Base-by-base conservation (phyloP, 1,284 basidiomycete genomes). In the Gymnopus androsaceus region DNA sequence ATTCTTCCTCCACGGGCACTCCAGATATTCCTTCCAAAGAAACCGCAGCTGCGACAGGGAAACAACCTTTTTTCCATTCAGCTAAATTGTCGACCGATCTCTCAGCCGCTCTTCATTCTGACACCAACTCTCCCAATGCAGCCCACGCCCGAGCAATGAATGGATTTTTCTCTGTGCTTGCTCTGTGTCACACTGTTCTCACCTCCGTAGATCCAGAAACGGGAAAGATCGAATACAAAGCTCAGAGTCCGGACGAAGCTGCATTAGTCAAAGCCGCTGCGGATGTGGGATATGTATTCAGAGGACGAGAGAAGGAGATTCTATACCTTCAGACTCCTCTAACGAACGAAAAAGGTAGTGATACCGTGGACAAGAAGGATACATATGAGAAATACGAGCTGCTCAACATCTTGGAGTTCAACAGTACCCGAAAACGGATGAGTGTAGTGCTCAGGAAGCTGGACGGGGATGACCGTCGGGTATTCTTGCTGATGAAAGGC, bases 211-310 rank as follows among this genome's bases (percentile, higher is more conserved):
- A 92, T 66, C 79, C 81, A 0, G 75, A 78, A 30, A 88, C 88
- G 0, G 90, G 90, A 47, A 79, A 79, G 31, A 84, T 98, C 57
- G 85, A 91, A 67, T 99, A 97, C 81, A 98, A 97, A 75, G 95
- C 96, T 5, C 96, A 98, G 72, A 92, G 88, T 25, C 97, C 97
- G 1, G 97, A 99, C 69, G 97, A 99, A 76, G 91, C 93, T 3
- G 97, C 96, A 9, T 84, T 99, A 17, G 96, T 99, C 1, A 93
- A 96, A 71, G 94, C 94, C 23, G 96, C 97, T 1, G 95, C 96
- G 9, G 96, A 98, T 67, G 87, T 91, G 46, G 97, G 97, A 0
- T 99, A 93, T 70, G 82, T 95, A 51, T 99, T 98, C 76, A 83
- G 86, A 28, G 95, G 95, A 4, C 82, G 93, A 55, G 95, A 98